Conservation (phyloP, 495 filamentous ascomycete species). For the Tuber microsphaerosporum region DNA sequence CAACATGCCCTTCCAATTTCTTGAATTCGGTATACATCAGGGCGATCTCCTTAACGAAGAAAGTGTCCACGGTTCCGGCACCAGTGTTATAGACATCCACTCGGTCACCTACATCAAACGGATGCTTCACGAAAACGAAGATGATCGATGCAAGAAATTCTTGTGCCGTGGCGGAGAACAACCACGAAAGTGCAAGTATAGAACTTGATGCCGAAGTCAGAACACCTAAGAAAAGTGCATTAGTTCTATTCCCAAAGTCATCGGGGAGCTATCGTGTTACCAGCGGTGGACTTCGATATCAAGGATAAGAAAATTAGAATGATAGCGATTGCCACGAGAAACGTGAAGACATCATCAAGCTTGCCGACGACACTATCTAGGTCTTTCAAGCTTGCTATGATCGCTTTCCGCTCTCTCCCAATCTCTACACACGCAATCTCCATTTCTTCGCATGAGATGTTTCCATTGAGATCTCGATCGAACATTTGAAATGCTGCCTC, state of each 20-base stretch:
- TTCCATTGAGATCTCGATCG: slow-evolving; percentile 93
- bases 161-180: slow-evolving; percentile 85
- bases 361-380: slow-evolving; percentile 91
- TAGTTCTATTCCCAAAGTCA: not conserved
- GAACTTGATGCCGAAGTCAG: slow-evolving; percentile 80
- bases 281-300: slow-evolving; percentile 79
- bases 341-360: slow-evolving; percentile 76
- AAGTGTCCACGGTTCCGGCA: slow-evolving; percentile 70
- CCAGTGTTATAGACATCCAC: slow-evolving; percentile 89
- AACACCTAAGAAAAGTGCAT: slow-evolving; percentile 45
- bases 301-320: slow-evolving; percentile 80
- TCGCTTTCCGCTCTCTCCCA: slow-evolving; percentile 88
- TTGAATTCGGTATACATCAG: slow-evolving; percentile 97
- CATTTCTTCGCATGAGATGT: slow-evolving; percentile 92
- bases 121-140: slow-evolving; percentile 97
- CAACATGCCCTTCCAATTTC: slow-evolving; percentile 93
- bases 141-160: slow-evolving; percentile 87
- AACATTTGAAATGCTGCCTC: slow-evolving; percentile 90
- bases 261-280: slow-evolving; percentile 22
- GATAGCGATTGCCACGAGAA: slow-evolving; percentile 71
- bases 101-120: slow-evolving; percentile 92
- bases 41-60: slow-evolving; percentile 90
- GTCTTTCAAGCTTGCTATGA: slow-evolving; percentile 89
- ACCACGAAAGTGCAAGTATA: slow-evolving; percentile 81
- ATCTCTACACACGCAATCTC: slow-evolving; percentile 92